Evolutionary conservation across 2,329 filamentous ascomycete species (phyloP), one percentile per base, ranked within the genome.

Genomic region (Diplodia scrobiculata): DNA sequence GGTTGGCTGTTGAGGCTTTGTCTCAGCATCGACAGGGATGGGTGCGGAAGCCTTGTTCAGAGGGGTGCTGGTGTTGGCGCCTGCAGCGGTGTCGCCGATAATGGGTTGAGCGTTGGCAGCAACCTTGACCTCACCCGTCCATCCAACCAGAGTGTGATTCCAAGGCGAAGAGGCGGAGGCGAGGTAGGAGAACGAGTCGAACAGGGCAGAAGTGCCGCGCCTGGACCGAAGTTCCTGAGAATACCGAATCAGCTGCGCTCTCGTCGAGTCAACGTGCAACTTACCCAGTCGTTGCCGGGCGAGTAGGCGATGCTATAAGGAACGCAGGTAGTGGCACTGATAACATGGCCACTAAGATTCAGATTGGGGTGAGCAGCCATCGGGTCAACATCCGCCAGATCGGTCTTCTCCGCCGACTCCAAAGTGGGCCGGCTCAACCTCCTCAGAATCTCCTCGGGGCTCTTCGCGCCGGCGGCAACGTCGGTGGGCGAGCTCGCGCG

Each of bases 71-170:
- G 82, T 80, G 68, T 81, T 71, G 17, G 58, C 5, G 52, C 67
- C 36, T 3, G 53, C 25, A 41, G n/a, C 36, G 69, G 72, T 14
- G 72, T 73, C 19, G 68, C 68, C 65, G 71, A 69, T 68, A 36
- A 71, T 66, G 53, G 67, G 68, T 32, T 70, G 67, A 19, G 75
- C 74, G 27, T 75, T 74, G n/a, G 77, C 70, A 29, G 72, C 68
- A 10, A 73, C 71, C 47, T 73, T 73, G 47, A 83, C 81, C 68
- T 98, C 94, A 67, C 94, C 94, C 2, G 94, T 97, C 94, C 94
- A 98, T 53, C 92, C 93, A 63, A 98, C 91, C 5, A 97, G 85
- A 0, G 89, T 95, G 79, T 97, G 94, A 72, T 92, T 91, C 93
- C 93, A 98, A 21, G 89, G 88, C 1, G 89, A 89, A 51, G 90